phyloP scores from a whole-genome alignment of 306 rosid genomes.

The Lathyrus sativus region DNA sequence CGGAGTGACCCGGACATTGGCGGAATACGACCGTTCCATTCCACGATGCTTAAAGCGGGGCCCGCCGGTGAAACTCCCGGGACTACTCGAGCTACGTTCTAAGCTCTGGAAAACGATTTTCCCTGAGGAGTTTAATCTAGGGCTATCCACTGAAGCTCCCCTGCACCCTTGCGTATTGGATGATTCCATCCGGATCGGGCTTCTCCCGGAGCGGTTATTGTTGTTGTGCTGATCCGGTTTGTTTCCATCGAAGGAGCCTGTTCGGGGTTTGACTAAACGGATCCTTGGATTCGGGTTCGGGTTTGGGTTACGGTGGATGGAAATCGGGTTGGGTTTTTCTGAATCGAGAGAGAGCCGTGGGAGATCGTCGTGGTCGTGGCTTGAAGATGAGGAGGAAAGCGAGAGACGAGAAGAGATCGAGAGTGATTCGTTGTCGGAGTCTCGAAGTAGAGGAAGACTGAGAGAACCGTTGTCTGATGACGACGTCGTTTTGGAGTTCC shows the following conservation, averaged over 20 bases:
- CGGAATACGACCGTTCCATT: conserved; percentile 95
- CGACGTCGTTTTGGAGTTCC: conserved; percentile 55
- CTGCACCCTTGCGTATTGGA: conserved; percentile 47
- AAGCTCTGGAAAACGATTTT: conserved; percentile 90
- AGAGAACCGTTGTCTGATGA: conserved; percentile 53
- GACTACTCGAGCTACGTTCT: conserved; percentile 94
- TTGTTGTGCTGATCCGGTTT: not conserved
- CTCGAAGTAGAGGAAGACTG: conserved; percentile 59
- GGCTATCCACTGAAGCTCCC: conserved; percentile 91
- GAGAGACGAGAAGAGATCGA: conserved; percentile 83
- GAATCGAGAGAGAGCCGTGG: conserved; percentile 75
- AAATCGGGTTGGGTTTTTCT: conserved; percentile 54
- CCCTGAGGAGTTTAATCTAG: conserved; percentile 92
- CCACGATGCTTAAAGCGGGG: conserved; percentile 82
- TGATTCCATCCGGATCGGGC: conserved; percentile 57
- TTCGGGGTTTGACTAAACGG: conserved; percentile 57
- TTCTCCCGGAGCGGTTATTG: conserved; percentile 50
- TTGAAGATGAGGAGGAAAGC: conserved; percentile 83
- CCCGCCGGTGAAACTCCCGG: conserved; percentile 91
- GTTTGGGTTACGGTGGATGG: conserved; percentile 36
- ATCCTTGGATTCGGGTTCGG: conserved; percentile 38
- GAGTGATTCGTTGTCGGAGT: conserved; percentile 69
- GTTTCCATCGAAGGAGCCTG: conserved; percentile 44
- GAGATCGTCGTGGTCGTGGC: conserved; percentile 91
- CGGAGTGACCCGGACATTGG: conserved; percentile 88